Evolutionary conservation across 2,329 filamentous ascomycete genomes (phyloP).

Genomic region (Sporothrix humicola): DNA sequence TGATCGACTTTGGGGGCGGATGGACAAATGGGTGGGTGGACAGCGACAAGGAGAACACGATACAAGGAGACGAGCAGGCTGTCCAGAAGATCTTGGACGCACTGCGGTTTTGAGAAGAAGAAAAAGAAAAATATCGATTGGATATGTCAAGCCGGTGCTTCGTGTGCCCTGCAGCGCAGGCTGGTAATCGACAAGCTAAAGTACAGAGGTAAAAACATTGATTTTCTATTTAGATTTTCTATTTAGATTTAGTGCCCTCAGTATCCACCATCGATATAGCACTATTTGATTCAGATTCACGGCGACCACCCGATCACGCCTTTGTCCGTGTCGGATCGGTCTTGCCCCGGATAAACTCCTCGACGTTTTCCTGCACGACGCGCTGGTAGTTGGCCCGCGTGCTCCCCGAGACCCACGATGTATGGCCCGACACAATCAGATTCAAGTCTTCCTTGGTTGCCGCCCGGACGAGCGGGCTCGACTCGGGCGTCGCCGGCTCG

Average conservation of each 20-base stretch:
- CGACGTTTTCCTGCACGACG: conserved; percentile 36
- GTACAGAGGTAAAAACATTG: too few species aligned
- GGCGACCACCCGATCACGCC: too few species aligned
- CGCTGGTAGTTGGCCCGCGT: conserved; percentile 38
- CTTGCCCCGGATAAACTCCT: conserved; percentile 34
- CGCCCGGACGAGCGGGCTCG: conserved; percentile 35
- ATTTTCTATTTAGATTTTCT: too few species aligned
- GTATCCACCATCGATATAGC: too few species aligned
- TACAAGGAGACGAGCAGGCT: conserved; percentile 47
- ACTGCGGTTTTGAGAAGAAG: neutral
- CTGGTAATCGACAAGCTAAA: too few species aligned
- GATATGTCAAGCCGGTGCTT: too few species aligned
- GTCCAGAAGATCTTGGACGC: conserved; percentile 37
- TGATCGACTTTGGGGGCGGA: conserved; percentile 50
- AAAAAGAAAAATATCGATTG: neutral
- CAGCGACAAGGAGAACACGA: conserved; percentile 46
- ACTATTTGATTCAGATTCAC: too few species aligned
- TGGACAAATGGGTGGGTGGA: conserved; percentile 51
- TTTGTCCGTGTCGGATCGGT: conserved; percentile 26
- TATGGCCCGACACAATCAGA: conserved; percentile 37
- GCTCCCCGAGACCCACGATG: conserved; percentile 38
- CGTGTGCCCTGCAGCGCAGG: too few species aligned
- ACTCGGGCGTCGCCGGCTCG: conserved; percentile 43
- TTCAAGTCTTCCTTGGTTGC: conserved; percentile 35
- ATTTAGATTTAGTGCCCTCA: too few species aligned